phyloP scores from a whole-genome alignment of 2,329 filamentous ascomycete species.

The Fusarium proliferatum region DNA sequence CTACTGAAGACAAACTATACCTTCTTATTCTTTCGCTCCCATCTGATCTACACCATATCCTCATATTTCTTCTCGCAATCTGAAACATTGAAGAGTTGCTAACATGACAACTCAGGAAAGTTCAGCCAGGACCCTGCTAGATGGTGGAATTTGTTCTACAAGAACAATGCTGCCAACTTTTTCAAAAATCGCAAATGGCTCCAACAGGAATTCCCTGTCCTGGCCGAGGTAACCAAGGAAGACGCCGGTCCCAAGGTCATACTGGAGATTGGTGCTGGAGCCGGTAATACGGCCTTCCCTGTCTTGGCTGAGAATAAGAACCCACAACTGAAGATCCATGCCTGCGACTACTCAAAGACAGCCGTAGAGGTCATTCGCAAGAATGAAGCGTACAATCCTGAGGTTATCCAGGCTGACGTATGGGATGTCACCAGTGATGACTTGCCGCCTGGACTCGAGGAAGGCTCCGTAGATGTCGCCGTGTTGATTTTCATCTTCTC shows the following conservation, averaged over 20 bases:
- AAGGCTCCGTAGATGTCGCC: slow-evolving; percentile 89
- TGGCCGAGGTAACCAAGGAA: slow-evolving; percentile 78
- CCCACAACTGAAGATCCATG: slow-evolving; percentile 82
- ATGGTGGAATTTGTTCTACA: slow-evolving; percentile 99
- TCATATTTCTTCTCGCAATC: slow-evolving; percentile 31
- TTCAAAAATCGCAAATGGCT: slow-evolving; percentile 99
- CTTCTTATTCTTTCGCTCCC: slow-evolving; percentile 76
- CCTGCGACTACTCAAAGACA: slow-evolving; percentile 95
- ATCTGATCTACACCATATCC: slow-evolving; percentile 63
- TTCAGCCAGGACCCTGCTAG: slow-evolving; percentile 93
- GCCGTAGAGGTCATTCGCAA: slow-evolving; percentile 92
- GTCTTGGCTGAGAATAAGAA: slow-evolving; percentile 88
- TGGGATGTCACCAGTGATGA: slow-evolving; percentile 86
- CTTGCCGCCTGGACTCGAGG: slow-evolving; percentile 80
- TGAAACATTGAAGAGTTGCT: slow-evolving; percentile 47
- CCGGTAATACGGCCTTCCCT: slow-evolving; percentile 96
- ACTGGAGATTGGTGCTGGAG: slow-evolving; percentile 93
- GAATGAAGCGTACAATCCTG: slow-evolving; percentile 78
- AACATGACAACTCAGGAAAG: slow-evolving; percentile 65
- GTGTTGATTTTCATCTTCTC: slow-evolving; percentile 98
- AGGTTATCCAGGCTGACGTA: slow-evolving; percentile 85
- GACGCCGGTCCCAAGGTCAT: slow-evolving; percentile 77
- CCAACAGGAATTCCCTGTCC: slow-evolving; percentile 91
- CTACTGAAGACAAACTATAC: slow-evolving; percentile 70
- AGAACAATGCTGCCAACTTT: slow-evolving; percentile 96